Base-by-base conservation (phyloP, 2,329 filamentous ascomycete species). In the Phaeosphaeria sp. region DNA sequence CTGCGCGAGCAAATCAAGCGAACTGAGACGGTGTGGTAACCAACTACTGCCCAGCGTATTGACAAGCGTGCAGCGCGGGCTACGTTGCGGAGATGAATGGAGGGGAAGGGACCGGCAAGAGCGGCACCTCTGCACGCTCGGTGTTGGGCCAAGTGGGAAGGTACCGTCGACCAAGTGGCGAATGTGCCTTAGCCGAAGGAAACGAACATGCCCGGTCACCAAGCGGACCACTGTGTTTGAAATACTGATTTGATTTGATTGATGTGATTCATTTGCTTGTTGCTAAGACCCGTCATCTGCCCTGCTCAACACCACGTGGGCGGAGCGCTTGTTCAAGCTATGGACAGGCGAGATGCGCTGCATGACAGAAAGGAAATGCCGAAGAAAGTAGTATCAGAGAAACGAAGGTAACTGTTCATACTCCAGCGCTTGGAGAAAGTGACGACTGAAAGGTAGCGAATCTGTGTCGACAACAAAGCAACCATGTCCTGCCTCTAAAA, bases 381-480 rank as follows among this genome's bases (percentile, higher is more conserved):
- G 47, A 50, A 39, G 54, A 43, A 36, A 48, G 55, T 59, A 61
- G 60, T 67, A 65, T 68, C 56, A 58, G 54, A 53, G 59, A 64
- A 74, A 57, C 66, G 72, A 74, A 56, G 71, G 60, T 67, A 58
- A 57, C 61, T 46, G 47, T 47, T 47, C 69, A 68, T 61, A 67
- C 65, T 73, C 74, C 71, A 76, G 72, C 72, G 69, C 72, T 75
- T 75, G 74, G 74, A 65, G 69, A 65, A 67, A 62, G 65, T 68
- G 64, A 63, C 49, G 56, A 64, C 53, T 61, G 55, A 65, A 67
- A 61, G 56, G 56, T 56, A 64, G 51, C 52, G 56, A 53, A 30
- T 53, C 51, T 25, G 56, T 64, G 48, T 59, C 42, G 57, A 39
- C 17, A 39, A 15, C 36, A 39, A n/a, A 39, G 30, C 30, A 36